Evolutionary conservation across 805 yeast genomes (phyloP), one percentile per base, ranked within the genome.

Genomic region (Candida ulmi): DNA sequence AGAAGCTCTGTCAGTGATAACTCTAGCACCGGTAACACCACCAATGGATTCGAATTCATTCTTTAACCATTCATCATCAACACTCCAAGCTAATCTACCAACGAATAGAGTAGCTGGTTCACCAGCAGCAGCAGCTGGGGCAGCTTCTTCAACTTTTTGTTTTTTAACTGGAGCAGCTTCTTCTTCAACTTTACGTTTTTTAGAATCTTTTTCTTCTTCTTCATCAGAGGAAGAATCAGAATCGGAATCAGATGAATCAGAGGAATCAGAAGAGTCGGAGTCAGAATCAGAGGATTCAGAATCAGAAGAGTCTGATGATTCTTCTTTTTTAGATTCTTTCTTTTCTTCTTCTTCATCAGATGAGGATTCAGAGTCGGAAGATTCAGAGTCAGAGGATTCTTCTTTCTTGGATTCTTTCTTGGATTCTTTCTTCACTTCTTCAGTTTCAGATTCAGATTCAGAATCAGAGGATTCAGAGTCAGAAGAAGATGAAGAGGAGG

Each of bases 41-140:
- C 91, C 95, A 39, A 66, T 57, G 46, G 74, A 76, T 63, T 82
- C 88, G 64, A 93, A 93, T 70, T 87, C 97, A 46, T 81, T 71
- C 66, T 74, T 73, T 63, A 93, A 79, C 95, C 96, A 86, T 44
- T 82, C 95, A 62, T 90, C 97, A 60, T 93, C 99, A 58, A 93
- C 77, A 66, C 80, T 84, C 98, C 98, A 93, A 17, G 98, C 88
- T 58, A 93, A 78, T 72, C 98, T 83, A 58, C 99, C 99, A 50
- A 90, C 98, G 58, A 93, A 93, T 50, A 93, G 65, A 45, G 98
- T 91, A 44, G 91, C 85, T 54, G 88, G 83, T 66, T 83, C 95
- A 50, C 66, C 71, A 18, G 36, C 36, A 18, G 57, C 49, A 69
- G 60, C 50, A 69, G 56, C 45, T 46, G 61, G 49, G 69, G 60